phyloP scores from a whole-genome alignment of 2,329 filamentous ascomycete genomes.

The Monosporascus sp. region DNA sequence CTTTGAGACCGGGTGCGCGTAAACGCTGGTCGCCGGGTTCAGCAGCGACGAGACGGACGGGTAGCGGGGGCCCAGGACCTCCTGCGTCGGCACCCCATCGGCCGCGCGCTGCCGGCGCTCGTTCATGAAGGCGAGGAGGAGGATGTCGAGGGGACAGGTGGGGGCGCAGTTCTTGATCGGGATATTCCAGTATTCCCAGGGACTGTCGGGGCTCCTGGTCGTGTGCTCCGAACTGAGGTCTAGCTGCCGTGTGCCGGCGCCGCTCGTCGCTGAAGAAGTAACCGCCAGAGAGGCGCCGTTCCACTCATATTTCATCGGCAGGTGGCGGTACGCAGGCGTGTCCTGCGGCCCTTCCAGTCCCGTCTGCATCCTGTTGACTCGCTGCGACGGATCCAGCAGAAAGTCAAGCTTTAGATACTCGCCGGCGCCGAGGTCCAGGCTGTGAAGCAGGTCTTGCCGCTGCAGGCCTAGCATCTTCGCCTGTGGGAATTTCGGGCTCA shows the following conservation, averaged over 20 bases:
- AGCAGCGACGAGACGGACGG: conserved; percentile 75
- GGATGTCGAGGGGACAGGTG: conserved; percentile 70
- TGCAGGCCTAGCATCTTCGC: conserved; percentile 38
- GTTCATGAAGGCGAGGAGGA: conserved; percentile 75
- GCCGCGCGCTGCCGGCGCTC: conserved; percentile 61
- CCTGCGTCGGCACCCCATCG: conserved; percentile 57
- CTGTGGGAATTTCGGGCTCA: conserved; percentile 22
- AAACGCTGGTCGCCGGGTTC: conserved; percentile 58
- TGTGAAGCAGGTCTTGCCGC: conserved; percentile 45
- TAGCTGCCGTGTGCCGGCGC: conserved; percentile 4
- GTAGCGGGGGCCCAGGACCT: conserved; percentile 70
- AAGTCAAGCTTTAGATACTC: conserved; percentile 71
- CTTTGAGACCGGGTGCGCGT: conserved; percentile 73
- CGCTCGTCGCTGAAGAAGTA: conserved; percentile 1
- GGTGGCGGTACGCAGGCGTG: conserved; percentile 35
- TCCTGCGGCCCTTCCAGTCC: conserved; percentile 44
- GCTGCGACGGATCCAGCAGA: conserved; percentile 57
- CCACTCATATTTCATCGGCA: conserved; percentile 49
- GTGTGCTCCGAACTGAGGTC: conserved; percentile 3
- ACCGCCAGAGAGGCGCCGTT: conserved; percentile 19
- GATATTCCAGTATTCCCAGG: conserved; percentile 19
- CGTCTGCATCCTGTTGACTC: conserved; percentile 46
- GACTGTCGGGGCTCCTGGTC: conserved; percentile 1
- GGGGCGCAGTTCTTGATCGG: conserved; percentile 57
- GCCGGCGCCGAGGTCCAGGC: conserved; percentile 50